These are phyloP conservation scores for Zoysia matrella DNA, from an alignment of 202 grass and related monocot species.

Conservation along the genomic window DNA sequence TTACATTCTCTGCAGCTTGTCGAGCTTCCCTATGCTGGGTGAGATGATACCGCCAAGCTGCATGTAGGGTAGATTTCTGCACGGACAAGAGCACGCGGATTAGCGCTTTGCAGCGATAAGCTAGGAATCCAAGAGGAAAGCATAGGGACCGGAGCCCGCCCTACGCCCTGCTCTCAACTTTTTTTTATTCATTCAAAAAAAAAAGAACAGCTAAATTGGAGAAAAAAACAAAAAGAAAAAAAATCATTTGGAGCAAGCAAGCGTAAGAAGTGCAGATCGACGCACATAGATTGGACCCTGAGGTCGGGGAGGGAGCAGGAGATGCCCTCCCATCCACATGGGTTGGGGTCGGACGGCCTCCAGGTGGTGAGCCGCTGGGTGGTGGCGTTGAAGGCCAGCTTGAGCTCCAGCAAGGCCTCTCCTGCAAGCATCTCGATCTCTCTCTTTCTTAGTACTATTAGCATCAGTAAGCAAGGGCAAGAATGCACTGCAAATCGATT, in stretches of 20 bases:
- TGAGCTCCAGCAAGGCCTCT: constrained; percentile 75
- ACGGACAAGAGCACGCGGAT: not conserved
- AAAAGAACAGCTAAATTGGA: not conserved
- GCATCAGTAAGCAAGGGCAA: too few species aligned
- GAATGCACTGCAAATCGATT: not conserved
- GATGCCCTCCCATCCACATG: constrained; percentile 88
- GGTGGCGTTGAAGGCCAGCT: constrained; percentile 82
- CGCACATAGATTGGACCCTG: constrained; percentile 92
- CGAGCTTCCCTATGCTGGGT: constrained; percentile 76
- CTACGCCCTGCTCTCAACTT: not conserved
- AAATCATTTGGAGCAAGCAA: not conserved
- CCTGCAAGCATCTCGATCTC: constrained; percentile 41
- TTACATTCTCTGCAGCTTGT: constrained; percentile 84
- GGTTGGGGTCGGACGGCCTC: constrained; percentile 63
- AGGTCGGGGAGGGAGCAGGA: constrained; percentile 93
- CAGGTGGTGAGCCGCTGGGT: constrained; percentile 65
- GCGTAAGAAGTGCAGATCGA: not conserved
- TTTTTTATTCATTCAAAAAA: constrained; percentile 2
- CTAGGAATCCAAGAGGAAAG: constrained; percentile 33
- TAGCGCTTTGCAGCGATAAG: constrained; percentile 12
- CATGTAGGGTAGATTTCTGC: constrained; percentile 93
- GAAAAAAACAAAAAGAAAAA: not conserved
- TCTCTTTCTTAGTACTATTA: too few species aligned
- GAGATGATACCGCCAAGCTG: constrained; percentile 88
- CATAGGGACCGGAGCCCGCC: constrained; percentile 26